These are phyloP conservation scores for Ustilaginoidea virens DNA, from an alignment of 2,329 filamentous ascomycete species.

Conservation along the genomic window DNA sequence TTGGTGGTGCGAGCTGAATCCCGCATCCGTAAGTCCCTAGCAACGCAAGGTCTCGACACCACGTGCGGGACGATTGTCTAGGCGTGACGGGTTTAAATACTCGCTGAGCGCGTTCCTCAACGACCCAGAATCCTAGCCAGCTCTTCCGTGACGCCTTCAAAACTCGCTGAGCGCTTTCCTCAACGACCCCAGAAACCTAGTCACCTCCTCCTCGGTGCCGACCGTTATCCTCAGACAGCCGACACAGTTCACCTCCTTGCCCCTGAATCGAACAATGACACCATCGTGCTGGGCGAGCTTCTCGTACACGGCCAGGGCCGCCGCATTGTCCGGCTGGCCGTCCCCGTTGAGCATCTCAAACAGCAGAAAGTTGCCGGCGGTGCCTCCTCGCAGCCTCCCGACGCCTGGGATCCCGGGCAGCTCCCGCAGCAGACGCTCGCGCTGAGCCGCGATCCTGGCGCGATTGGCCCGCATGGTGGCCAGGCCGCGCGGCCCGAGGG, in stretches of 20 bases:
- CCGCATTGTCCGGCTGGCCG: slow-evolving; percentile 63
- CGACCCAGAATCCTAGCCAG: no score
- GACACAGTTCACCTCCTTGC: slow-evolving; percentile 78
- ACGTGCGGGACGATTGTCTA: no score
- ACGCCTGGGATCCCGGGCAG: slow-evolving; percentile 64
- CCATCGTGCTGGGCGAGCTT: slow-evolving; percentile 69
- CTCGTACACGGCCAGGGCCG: slow-evolving; percentile 70
- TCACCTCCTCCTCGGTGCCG: slow-evolving; percentile 77
- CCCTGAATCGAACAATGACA: slow-evolving; percentile 86
- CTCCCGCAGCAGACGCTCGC: slow-evolving; percentile 58
- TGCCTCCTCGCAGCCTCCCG: slow-evolving; percentile 66
- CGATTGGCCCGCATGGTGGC: slow-evolving; percentile 57
- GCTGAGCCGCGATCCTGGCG: slow-evolving; percentile 56
- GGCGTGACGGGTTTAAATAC: no score
- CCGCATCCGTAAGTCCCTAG: no score
- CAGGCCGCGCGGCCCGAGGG: slow-evolving; percentile 52
- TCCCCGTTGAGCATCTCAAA: slow-evolving; percentile 67
- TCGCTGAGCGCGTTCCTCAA: no score
- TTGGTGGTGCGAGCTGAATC: no score
- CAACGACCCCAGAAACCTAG: slow-evolving; percentile 59
- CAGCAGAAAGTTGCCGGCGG: slow-evolving; percentile 75
- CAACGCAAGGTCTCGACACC: no score
- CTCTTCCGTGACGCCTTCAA: slow-evolving; percentile 7
- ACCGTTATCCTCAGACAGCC: slow-evolving; percentile 87
- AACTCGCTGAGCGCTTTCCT: slow-evolving; percentile 32